Conservation (phyloP, 352 stramenopile genomes). For the Blastocystis hominis region DNA sequence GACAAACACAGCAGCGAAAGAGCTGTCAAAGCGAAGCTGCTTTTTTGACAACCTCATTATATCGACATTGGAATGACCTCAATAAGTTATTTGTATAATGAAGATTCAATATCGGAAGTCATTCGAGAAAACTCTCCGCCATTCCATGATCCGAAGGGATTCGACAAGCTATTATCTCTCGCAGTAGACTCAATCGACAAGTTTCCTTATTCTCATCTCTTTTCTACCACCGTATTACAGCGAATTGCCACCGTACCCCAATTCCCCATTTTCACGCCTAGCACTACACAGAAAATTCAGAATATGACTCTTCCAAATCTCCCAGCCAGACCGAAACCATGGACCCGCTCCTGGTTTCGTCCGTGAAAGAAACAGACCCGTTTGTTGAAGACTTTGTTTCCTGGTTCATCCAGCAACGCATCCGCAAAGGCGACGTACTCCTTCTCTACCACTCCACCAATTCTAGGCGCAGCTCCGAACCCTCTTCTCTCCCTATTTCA, state of each 20-base stretch:
- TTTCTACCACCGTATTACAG: conserved; percentile 6
- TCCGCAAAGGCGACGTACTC: background rate
- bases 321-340: background rate
- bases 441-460: background rate
- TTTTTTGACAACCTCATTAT: background rate
- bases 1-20: too few species aligned
- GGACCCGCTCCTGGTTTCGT: background rate
- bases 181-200: background rate
- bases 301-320: background rate
- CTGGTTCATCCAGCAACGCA: background rate
- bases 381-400: background rate
- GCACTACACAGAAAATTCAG: conserved; percentile 23
- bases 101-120: background rate
- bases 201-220: background rate
- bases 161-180: background rate
- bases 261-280: background rate
- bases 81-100: background rate
- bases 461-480: background rate
- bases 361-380: background rate
- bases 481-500: background rate
- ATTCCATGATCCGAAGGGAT: background rate
- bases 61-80: background rate
- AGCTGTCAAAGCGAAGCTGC: conserved; percentile 51
- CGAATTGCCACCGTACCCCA: background rate
- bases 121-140: background rate